Base-by-base conservation (phyloP, 2,329 filamentous ascomycete genomes). In the Stachybotrys chlorohalonatus region DNA sequence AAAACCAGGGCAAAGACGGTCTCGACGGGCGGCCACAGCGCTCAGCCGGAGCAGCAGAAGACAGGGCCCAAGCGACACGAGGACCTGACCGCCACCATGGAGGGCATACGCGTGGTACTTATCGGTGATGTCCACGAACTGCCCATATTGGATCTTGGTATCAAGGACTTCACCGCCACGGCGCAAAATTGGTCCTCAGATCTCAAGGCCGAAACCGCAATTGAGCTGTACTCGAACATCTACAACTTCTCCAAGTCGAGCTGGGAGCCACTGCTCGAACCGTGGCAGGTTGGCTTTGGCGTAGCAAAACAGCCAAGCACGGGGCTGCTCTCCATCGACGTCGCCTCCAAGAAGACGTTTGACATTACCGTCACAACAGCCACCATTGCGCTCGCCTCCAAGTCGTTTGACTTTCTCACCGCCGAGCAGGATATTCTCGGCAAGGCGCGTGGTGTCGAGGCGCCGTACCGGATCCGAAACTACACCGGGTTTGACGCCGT, bases 161-260 rank as follows among this genome's bases (percentile, higher is more conserved):
- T 99, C 63, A 96, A 96, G 72, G 85, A 86, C 53, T 97, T 97
- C 65, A 88, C 84, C 6, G 81, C 93, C 3, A 84, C 87, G 49
- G 89, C 95, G 5, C 84, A 87, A 60, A 90, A 99, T 66, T 99
- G 94, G 94, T 93, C 93, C 1, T 86, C 85, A 6, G 87, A 86
- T 24, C 79, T 99, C 69, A 91, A 86, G 64, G 93, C 90, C 0
- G 90, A 96, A 66, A 89, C 90, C 0, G 87, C 84, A n/a, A 85
- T 99, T 51, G 90, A 96, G 58, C 90, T 93, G 59, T 96, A 96
- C 70, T 83, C 95, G 63, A 99, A 97, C 64, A 87, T 99, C 31
- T 99, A 96, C 77, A 99, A 99, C 71, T 99, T 99, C 72, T 94
- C 94, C 13, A 99, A 99, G 69, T 99, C 94, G 0, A 90, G 91